These are phyloP conservation scores for Rehmannia glutinosa DNA, from an alignment of 257 asterid species.

Conservation along the genomic window DNA sequence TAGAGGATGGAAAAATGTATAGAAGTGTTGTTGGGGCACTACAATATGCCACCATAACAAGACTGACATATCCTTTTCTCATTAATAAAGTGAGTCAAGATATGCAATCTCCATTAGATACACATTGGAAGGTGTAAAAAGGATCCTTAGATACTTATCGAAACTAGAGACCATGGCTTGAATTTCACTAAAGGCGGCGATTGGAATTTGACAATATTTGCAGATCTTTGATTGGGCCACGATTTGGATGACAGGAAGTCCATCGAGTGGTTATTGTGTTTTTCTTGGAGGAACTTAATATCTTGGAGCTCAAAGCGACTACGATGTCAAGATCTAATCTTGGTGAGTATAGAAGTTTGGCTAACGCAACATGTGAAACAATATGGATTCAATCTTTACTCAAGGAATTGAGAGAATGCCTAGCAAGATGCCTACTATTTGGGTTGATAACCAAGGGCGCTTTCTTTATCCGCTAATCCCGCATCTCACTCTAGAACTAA, in stretches of 20 bases:
- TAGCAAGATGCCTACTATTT: background rate
- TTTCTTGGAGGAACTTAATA: background rate
- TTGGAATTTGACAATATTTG: background rate
- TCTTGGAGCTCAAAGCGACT: background rate
- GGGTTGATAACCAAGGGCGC: background rate
- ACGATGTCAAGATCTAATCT: background rate
- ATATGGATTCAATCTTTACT: background rate
- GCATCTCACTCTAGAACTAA: background rate
- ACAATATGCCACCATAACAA: background rate
- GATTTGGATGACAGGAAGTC: background rate
- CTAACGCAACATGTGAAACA: background rate
- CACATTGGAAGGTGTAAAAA: background rate
- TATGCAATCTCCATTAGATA: background rate
- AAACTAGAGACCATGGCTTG: background rate
- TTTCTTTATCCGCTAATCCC: background rate
- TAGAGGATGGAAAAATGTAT: background rate
- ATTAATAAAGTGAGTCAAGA: background rate
- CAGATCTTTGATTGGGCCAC: background rate
- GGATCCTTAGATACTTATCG: background rate
- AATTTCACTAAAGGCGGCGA: background rate
- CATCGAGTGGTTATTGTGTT: background rate
- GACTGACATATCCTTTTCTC: background rate
- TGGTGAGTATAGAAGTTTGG: background rate
- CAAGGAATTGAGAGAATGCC: background rate
- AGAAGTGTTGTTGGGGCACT: background rate